Evolutionary conservation across 495 filamentous ascomycete species (phyloP), one percentile per base, ranked within the genome.

Genomic region (Trichoderma erinaceum): DNA sequence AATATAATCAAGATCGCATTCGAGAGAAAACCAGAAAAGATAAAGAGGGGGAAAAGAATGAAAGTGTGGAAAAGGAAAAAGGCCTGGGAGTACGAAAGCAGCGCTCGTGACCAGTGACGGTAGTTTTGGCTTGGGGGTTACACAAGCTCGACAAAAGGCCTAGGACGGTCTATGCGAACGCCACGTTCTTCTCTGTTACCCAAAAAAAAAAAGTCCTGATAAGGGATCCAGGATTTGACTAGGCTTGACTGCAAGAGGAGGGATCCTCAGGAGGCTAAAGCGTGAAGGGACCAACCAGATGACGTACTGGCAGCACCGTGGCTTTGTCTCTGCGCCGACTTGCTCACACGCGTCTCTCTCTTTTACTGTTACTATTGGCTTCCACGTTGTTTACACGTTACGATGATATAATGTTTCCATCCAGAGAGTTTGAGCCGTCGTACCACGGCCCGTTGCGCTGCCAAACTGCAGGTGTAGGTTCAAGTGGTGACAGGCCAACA

Each of bases 31-130:
- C 11, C 6, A 61, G 16, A 21, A 13, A 61, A 61, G 12, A 52
- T 0, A 61, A 61, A 61, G 16, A 29, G 10, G 25, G 15, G 52
- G 5, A 16, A 7, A 10, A 32, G 21, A 21, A 3, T 4, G 21
- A 56, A 25, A 27, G 21, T n/a, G 8, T 21, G 10, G 50, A 61
- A 18, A 29, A 25, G 56, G 29, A 32, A 48, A 16, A 15, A 48
- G n/a, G 13, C 27, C 56, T 61, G 56, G 56, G 27, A 61, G 56
- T 23, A 61, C 56, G n/a, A 61, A 61, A 29, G 56, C 23, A 61
- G 56, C 56, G 10, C 56, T 61, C 56, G 56, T 61, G 56, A 61
- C 56, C 56, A 11, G 56, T 61, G 56, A 61, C 56, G 23, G 21
- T 4, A 4, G 25, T 6, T n/a, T 15, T n/a, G 2, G 56, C 25